Evolutionary conservation across 441 rosid genomes (phyloP), one percentile per base, ranked within the genome.

Genomic region (Raphanus hybrid): DNA sequence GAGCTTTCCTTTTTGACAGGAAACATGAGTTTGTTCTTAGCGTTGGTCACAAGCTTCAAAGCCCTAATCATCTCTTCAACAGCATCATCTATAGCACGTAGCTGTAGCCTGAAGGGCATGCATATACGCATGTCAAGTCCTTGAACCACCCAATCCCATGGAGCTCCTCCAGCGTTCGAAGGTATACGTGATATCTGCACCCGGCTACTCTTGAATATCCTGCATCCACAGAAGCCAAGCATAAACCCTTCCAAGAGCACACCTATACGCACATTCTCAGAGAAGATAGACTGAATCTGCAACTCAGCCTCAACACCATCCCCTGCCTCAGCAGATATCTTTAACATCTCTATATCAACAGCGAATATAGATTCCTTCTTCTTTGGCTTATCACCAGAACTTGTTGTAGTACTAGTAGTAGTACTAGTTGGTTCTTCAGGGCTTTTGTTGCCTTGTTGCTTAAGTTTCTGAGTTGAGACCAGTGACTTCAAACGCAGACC

Each of bases 121-220:
- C 91, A 87, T 79, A 96, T 84, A 82, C 90, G 97, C 79, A 92
- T 82, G 78, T 89, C 90, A 81, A 91, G 92, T 69, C 95, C 98
- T 87, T 96, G 99, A 83, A 96, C 81, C 54, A 91, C 92, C 98
- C 97, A 96, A 82, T 96, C 99, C 99, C 99, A 92, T 65, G 78
- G 85, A 66, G 83, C 71, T 43, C 78, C 76, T 43, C 82, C 84
- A 29, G 79, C 83, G 80, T 83, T 94, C 75, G 89, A 85, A 27
- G 99, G 99, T 75, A 96, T 81, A 45, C 97, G 91, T 6, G 98
- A 96, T 78, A 96, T 87, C 84, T 96, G 99, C 90, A 92, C 89
- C 76, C 98, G 84, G 50, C 97, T 92, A 78, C 97, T 96, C 84
- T 78, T 90, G 74, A 96, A 75, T 73, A 96, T 73, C 76, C 92